A percentile compares a stretch with the other conserved stretches of the same genome.
These are phyloP conservation scores for Didymellaceae sp. DNA, from an alignment of 2,329 filamentous ascomycete genomes.

Conservation along the genomic window DNA sequence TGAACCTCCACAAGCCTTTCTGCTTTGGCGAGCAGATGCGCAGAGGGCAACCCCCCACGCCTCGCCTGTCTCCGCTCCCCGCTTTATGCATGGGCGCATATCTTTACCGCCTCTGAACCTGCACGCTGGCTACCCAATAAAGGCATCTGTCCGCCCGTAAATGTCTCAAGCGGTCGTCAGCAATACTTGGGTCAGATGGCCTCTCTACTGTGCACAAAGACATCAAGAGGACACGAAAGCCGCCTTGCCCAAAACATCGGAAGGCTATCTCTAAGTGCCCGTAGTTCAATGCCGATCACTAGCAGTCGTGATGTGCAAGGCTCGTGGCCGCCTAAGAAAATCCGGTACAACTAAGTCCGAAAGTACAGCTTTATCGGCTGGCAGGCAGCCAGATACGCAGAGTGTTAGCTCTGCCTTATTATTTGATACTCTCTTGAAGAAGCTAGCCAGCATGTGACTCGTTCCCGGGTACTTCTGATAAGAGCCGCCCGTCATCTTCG, in stretches of 20 bases:
- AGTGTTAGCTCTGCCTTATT: too few relatives aligned
- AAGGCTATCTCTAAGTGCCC: constrained; percentile 7
- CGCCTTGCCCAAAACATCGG: constrained; percentile 6
- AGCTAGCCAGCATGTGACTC: too few relatives aligned
- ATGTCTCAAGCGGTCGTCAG: background rate
- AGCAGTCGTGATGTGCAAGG: constrained; percentile 1
- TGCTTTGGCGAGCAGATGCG: constrained; percentile 12
- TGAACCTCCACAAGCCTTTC: background rate
- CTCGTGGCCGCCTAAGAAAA: background rate
- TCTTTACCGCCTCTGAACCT: constrained; percentile 15
- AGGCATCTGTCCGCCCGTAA: constrained; percentile 2
- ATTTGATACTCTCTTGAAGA: too few relatives aligned
- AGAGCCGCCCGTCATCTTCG: too few relatives aligned
- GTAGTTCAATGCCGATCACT: constrained; percentile 5
- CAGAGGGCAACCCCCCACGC: constrained; percentile 14
- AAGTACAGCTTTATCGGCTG: too few relatives aligned
- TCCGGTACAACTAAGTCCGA: too few relatives aligned
- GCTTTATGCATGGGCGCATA: constrained; percentile 12
- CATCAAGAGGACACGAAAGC: too few relatives aligned
- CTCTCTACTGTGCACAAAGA: background rate
- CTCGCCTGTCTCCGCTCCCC: constrained; percentile 18
- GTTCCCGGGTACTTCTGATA: too few relatives aligned
- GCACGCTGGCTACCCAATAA: background rate
- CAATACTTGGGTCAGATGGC: background rate
- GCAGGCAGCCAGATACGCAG: too few relatives aligned